A percentile compares a stretch with the other conserved stretches of the same genome.
Evolutionary conservation across 2,329 filamentous ascomycete genomes (phyloP).

Genomic region (Hypoxylon rubiginosum): DNA sequence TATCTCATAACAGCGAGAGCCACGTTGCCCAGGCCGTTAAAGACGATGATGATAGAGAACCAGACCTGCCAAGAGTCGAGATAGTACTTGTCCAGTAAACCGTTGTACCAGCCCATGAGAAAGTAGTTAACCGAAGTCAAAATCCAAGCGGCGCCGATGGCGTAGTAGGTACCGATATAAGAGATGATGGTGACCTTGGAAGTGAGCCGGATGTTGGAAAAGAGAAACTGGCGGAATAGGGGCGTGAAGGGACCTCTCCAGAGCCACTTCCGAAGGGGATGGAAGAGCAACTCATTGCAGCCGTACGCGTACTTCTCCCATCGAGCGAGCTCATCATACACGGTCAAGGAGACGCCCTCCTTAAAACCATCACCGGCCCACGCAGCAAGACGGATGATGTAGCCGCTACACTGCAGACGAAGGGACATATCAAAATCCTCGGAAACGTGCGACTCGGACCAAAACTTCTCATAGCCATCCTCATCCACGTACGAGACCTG

Average conservation of each 20-base stretch:
- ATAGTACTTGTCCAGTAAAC: constrained; percentile 76
- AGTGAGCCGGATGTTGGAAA: constrained; percentile 71
- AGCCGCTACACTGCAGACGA: constrained; percentile 76
- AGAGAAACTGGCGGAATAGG: constrained; percentile 72
- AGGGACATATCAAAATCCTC: constrained; percentile 84
- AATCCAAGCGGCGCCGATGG: constrained; percentile 76
- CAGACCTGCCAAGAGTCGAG: constrained; percentile 80
- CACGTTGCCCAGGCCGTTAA: constrained; percentile 81
- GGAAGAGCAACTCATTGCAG: constrained; percentile 78
- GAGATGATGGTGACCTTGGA: constrained; percentile 80
- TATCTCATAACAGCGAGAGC: constrained; percentile 80
- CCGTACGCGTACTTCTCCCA: constrained; percentile 83
- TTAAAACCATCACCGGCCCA: constrained; percentile 80
- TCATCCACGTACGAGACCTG: constrained; percentile 68
- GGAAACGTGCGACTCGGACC: constrained; percentile 81
- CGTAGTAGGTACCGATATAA: constrained; percentile 72
- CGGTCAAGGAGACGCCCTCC: constrained; percentile 79
- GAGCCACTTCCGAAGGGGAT: constrained; percentile 74
- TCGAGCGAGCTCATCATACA: constrained; percentile 78
- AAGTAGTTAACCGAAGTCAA: constrained; percentile 79
- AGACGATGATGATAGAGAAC: constrained; percentile 84
- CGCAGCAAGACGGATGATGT: constrained; percentile 75
- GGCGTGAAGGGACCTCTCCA: constrained; percentile 74
- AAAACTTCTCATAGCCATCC: constrained; percentile 75
- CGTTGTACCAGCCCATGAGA: constrained; percentile 78